Evolutionary conservation across 306 rosid species (phyloP).

Genomic region (Cicer yamashitae): DNA sequence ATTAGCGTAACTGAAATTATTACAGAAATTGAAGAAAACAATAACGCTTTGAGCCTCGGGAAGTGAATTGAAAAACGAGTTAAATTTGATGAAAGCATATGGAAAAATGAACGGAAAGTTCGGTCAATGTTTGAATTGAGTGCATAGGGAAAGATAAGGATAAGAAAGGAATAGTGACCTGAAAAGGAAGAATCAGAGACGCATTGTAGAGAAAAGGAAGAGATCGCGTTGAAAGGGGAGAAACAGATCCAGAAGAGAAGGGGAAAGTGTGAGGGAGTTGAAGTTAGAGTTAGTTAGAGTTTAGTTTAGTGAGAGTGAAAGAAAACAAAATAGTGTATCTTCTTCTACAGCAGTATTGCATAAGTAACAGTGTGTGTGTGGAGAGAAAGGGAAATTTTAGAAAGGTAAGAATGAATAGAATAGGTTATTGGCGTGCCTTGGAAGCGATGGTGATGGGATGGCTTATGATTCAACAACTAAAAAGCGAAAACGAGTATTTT

Average conservation of each 20-base stretch:
- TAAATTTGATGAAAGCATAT: neutral
- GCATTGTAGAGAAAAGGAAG: slow-evolving; percentile 53
- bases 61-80: neutral
- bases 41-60: neutral
- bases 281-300: slow-evolving; percentile 24
- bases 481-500: slow-evolving; percentile 55
- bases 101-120: slow-evolving; percentile 4
- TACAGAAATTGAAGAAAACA: slow-evolving; percentile 3
- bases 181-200: slow-evolving; percentile 50
- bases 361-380: slow-evolving; percentile 27
- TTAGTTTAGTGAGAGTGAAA: slow-evolving; percentile 26
- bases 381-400: neutral
- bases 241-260: slow-evolving; percentile 66
- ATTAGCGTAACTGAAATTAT: neutral
- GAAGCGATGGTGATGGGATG: slow-evolving; percentile 75
- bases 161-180: slow-evolving; percentile 55
- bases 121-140: neutral
- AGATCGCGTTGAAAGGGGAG: slow-evolving; percentile 54
- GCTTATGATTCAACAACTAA: slow-evolving; percentile 49
- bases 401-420: slow-evolving; percentile 11
- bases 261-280: slow-evolving; percentile 36
- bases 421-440: slow-evolving; percentile 60
- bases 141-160: slow-evolving; percentile 35
- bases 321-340: slow-evolving; percentile 40
- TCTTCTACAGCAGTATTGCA: slow-evolving; percentile 35